Evolutionary conservation across 441 rosid genomes (phyloP).

Genomic region (Dalechampia spathulata): DNA sequence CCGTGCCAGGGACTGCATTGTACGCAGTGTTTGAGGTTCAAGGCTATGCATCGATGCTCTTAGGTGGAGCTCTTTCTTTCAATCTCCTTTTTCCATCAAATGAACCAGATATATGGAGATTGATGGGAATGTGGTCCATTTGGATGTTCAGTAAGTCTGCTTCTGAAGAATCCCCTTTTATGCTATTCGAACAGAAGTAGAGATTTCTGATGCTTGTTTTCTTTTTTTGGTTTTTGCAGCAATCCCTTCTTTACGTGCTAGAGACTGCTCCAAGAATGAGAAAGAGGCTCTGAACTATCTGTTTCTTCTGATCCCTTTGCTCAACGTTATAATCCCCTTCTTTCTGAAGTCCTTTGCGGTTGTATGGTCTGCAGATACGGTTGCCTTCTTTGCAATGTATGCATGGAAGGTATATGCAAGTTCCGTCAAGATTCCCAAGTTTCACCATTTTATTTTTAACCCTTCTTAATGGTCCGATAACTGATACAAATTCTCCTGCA

Average conservation of each 20-base stretch:
- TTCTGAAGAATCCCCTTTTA: no score
- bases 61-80: constrained; percentile 84
- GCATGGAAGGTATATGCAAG: constrained; percentile 81
- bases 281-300: constrained; percentile 94
- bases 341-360: constrained; percentile 82
- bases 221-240: constrained; percentile 62
- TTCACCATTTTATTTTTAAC: neutral
- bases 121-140: constrained; percentile 99
- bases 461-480: neutral
- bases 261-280: constrained; percentile 88
- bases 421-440: neutral
- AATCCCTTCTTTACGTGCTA: constrained; percentile 86
- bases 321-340: constrained; percentile 84
- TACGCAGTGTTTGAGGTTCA: constrained; percentile 91
- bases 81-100: constrained; percentile 81
- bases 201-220: neutral
- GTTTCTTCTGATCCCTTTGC: constrained; percentile 67
- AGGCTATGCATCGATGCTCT: constrained; percentile 63
- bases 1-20: constrained; percentile 78
- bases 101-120: constrained; percentile 91
- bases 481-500: constrained; percentile 18
- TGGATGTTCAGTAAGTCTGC: constrained; percentile 96
- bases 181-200: no score
- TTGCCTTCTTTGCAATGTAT: constrained; percentile 84
- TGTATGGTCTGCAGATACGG: constrained; percentile 91